A percentile compares a stretch with the other conserved stretches of the same genome.
These are phyloP conservation scores for Boletus rubescentipes DNA, from an alignment of 768 basidiomycete genomes.

Conservation along the genomic window DNA sequence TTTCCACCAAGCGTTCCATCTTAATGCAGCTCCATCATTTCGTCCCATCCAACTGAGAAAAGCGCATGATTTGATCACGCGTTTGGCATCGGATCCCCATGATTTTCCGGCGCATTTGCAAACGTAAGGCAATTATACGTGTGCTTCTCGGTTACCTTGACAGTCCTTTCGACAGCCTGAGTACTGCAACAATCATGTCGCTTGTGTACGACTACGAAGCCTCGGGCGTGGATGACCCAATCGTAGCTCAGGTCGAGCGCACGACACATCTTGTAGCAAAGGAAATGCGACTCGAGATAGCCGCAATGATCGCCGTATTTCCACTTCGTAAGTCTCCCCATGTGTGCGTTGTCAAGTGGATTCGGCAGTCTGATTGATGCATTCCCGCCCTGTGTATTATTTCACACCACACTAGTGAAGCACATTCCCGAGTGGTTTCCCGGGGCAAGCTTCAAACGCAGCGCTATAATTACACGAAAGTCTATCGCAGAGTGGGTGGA, in stretches of 20 bases:
- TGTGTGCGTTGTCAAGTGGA: not conserved
- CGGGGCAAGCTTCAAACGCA: slow-evolving; percentile 21
- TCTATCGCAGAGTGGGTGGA: slow-evolving; percentile 15
- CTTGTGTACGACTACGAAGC: slow-evolving; percentile 26
- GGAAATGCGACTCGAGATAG: slow-evolving; percentile 18
- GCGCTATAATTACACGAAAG: slow-evolving; percentile 11
- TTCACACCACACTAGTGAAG: slow-evolving; percentile 8
- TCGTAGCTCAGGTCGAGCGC: slow-evolving; percentile 17
- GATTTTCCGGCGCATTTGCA: slow-evolving; percentile 26
- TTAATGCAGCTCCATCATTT: slow-evolving; percentile 28
- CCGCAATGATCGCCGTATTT: slow-evolving; percentile 14
- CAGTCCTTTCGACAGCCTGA: slow-evolving; percentile 9
- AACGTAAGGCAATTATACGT: slow-evolving; percentile 5
- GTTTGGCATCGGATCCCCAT: slow-evolving; percentile 23
- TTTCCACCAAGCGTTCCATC: slow-evolving; percentile 38
- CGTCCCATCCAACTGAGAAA: slow-evolving; percentile 35
- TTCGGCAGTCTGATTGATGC: not conserved
- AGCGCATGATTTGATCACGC: slow-evolving; percentile 29
- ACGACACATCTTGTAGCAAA: slow-evolving; percentile 5
- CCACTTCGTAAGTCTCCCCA: slow-evolving; percentile 17
- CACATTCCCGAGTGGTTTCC: slow-evolving; percentile 26
- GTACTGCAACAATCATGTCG: slow-evolving; percentile 23
- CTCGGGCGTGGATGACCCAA: slow-evolving; percentile 18
- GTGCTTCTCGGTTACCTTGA: not conserved
- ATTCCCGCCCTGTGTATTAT: no score